Evolutionary conservation across 176 grass and related monocot genomes (phyloP), one percentile per base, ranked within the genome.

Genomic region (Phragmites australis): DNA sequence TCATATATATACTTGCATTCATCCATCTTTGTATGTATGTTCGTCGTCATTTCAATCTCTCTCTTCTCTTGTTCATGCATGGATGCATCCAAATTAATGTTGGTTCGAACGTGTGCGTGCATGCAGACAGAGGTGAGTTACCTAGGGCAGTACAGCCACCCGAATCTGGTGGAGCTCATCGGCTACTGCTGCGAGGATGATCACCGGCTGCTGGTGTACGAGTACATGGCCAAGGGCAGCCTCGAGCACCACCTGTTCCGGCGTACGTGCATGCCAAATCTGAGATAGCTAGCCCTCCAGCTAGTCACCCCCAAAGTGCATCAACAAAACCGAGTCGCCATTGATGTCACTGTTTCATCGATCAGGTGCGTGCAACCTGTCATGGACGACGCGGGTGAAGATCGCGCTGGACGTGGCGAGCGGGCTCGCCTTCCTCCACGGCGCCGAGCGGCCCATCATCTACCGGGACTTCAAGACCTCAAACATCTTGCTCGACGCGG

Each of bases 381-480:
- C 90, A 22, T 95, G 90, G 93, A 85, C 81, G 7, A 85, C 48
- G 30, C 61, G 93, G 16, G 9, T 95, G 57, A 85, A 17, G 32
- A 90, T 92, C 19, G 93, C 85, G 1, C 66, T 85, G 6, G 85
- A 86, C 77, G 89, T 87, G 13, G 89, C 93, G 2, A 77, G 84
- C 77, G 93, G 93, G 0, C 85, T 95, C n/a, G 82, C 90, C 4
- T 95, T 90, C 88, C 93, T 95, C 58, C 93, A 95, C 65, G 93
- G 86, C 1, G 78, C 84, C 18, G 58, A 81, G 56, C 77, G 84
- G 1, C 93, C 90, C 43, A 65, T 95, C 77, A 95, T 95, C 70
- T 95, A 95, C 86, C 72, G 93, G 0, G 93, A 95, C 55, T 91
- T 95, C 88, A 95, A 95, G 83, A 90, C 90, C 81, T 95, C 93